Evolutionary conservation across 2,329 filamentous ascomycete genomes (phyloP).

Genomic region (Ophiognomonia clavigignenti-juglandacearum): DNA sequence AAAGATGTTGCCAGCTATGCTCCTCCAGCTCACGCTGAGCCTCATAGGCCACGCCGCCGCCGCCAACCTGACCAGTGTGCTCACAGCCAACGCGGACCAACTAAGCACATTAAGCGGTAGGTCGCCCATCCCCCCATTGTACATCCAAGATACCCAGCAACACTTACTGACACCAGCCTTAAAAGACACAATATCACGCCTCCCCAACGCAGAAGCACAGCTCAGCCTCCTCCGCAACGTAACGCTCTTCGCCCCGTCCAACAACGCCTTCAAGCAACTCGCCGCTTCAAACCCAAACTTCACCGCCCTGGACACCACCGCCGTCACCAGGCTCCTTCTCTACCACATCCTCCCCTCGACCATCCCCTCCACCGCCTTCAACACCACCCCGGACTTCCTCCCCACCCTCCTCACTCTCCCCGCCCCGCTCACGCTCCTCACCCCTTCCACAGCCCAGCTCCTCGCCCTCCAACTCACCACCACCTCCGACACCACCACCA

Average conservation of each 20-base stretch:
- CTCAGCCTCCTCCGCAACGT: slow-evolving; percentile 9
- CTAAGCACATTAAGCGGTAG: slow-evolving; percentile 14
- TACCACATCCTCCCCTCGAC: slow-evolving; percentile 24
- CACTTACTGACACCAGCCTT: not conserved
- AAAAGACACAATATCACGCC: slow-evolving; percentile 17
- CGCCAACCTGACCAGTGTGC: slow-evolving; percentile 8
- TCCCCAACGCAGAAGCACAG: slow-evolving; percentile 10
- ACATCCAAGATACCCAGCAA: not conserved
- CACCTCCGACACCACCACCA: too few species aligned
- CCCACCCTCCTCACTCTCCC: slow-evolving; percentile 26
- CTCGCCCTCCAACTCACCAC: slow-evolving; percentile 19
- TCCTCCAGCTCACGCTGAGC: slow-evolving; percentile 4
- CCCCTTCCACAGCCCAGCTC: slow-evolving; percentile 24
- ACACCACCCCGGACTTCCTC: slow-evolving; percentile 27
- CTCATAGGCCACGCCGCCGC: slow-evolving; percentile 5
- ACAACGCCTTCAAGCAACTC: slow-evolving; percentile 30
- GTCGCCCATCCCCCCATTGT: not conserved
- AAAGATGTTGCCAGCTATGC: too few species aligned
- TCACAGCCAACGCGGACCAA: slow-evolving; percentile 10
- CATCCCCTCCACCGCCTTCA: slow-evolving; percentile 16
- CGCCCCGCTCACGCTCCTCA: slow-evolving; percentile 20
- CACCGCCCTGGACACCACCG: slow-evolving; percentile 21
- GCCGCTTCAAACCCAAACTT: slow-evolving; percentile 24
- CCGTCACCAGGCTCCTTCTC: not conserved
- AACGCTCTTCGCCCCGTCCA: slow-evolving; percentile 28